phyloP scores from a whole-genome alignment of 2,329 filamentous ascomycete species.

The Fusarium xyrophilum region DNA sequence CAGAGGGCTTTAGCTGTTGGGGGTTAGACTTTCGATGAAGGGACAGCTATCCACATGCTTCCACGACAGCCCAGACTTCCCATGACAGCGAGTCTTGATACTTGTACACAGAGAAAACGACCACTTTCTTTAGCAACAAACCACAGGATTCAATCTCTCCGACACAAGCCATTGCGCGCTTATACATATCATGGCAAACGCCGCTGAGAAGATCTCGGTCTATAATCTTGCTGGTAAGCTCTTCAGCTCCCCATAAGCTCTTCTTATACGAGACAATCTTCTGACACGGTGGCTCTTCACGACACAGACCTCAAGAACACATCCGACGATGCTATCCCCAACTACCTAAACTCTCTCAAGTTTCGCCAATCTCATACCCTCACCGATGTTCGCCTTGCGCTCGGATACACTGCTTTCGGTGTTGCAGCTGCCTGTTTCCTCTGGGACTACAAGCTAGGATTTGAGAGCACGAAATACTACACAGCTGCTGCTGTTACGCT shows the following conservation, averaged over 20 bases:
- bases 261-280: conserved; percentile 8
- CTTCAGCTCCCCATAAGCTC: neutral
- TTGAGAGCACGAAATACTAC: conserved; percentile 82
- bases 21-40: conserved; percentile 19
- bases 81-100: conserved; percentile 15
- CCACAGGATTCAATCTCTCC: conserved; percentile 1
- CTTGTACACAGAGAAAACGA: conserved; percentile 17
- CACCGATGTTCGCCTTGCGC: conserved; percentile 78
- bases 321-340: conserved; percentile 90
- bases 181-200: conserved; percentile 44
- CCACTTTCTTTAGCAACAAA: conserved; percentile 5
- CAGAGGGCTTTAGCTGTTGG: neutral
- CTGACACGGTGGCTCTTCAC: conserved; percentile 41
- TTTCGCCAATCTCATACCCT: conserved; percentile 84
- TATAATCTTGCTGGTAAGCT: conserved; percentile 69
- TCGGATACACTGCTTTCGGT: conserved; percentile 83
- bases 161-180: neutral
- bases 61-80: conserved; percentile 19
- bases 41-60: conserved; percentile 36
- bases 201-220: conserved; percentile 65
- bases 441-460: conserved; percentile 91
- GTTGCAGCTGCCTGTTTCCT: conserved; percentile 85
- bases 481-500: conserved; percentile 79
- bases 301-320: conserved; percentile 89
- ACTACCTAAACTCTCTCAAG: conserved; percentile 87